Base-by-base conservation (phyloP, 192 early-diverging fungal genomes). In the Dissophora globulifera region DNA sequence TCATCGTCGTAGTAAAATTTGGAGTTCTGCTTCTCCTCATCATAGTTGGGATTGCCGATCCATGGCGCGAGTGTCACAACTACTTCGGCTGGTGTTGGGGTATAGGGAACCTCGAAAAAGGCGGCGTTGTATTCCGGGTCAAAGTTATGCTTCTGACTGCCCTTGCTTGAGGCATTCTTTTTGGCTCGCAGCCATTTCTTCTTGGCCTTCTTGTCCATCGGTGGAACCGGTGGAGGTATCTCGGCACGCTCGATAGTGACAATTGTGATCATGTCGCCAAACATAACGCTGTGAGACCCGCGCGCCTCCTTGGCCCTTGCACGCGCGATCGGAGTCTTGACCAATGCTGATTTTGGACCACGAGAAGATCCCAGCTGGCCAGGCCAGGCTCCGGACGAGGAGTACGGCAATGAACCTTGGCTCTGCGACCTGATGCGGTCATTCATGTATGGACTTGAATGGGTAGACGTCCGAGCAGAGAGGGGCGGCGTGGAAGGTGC, bases 231-330 rank as follows among this genome's bases (percentile, higher is more conserved):
- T 4, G 72, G 72, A 3, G 72, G 72, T 20, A 64, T 76, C 22
- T 60, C 58, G 16, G 64, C 32, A 9, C 72, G 62, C 40, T 66
- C 62, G n/a, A 76, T 62, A 8, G 72, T 61, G 5, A 76, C 72
- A 15, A 76, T 56, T 3, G 72, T 76, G 30, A 76, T 76, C 72
- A 62, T 76, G 9, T 76, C 72, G 1, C 72, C 72, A 76, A 76
- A 76, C 9, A 49, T 30, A n/a, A 76, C 72, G 40, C 67, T 76
- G 17, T 64, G 72, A 4, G 58, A 31, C 0, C 72, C 72, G 50
- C 50, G 58, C 2, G 42, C 43, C 31, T 76, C 72, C n/a, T 63
- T 64, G 32, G 72, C 62, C n/a, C 72, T 43, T 15, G 72, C 72
- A 17, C 64, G 56, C 3, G 72, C 72, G 50, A 76, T 76, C 2